Evolutionary conservation across 148 eudicot species (phyloP).

Genomic region (Chenopodium formosanum): DNA sequence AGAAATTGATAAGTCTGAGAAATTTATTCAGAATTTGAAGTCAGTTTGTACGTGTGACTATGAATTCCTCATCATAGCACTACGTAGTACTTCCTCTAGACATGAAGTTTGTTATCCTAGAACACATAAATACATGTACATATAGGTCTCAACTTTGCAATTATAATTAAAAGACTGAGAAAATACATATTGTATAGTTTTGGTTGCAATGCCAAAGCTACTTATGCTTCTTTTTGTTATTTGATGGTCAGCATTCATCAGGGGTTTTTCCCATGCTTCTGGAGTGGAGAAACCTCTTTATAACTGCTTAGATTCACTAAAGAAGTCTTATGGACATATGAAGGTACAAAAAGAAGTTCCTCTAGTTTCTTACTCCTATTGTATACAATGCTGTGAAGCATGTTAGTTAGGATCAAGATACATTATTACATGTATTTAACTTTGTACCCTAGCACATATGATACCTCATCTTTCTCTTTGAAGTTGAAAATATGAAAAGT

Average conservation of each 20-base stretch:
- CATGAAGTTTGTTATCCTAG: not conserved
- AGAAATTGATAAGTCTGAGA: constrained; percentile 23
- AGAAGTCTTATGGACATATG: constrained; percentile 40
- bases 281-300: constrained; percentile 41
- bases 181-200: not conserved
- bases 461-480: not conserved
- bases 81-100: not conserved
- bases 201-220: constrained; percentile 6
- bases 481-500: not conserved
- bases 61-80: not conserved
- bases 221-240: constrained; percentile 4
- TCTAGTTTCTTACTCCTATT: not conserved
- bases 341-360: constrained; percentile 28
- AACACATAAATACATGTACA: not conserved
- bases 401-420: constrained; percentile 1
- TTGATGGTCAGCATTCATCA: constrained; percentile 35
- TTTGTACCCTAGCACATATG: not conserved
- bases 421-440: constrained; percentile 9
- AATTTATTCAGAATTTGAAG: constrained; percentile 22
- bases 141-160: not conserved
- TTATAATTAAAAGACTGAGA: not conserved
- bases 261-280: constrained; percentile 54
- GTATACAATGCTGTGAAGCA: not conserved
- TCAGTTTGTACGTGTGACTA: constrained; percentile 27
- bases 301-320: constrained; percentile 36